Evolutionary conservation across 2,329 filamentous ascomycete species (phyloP), one percentile per base, ranked within the genome.

Genomic region (Aspergillus vadensis): DNA sequence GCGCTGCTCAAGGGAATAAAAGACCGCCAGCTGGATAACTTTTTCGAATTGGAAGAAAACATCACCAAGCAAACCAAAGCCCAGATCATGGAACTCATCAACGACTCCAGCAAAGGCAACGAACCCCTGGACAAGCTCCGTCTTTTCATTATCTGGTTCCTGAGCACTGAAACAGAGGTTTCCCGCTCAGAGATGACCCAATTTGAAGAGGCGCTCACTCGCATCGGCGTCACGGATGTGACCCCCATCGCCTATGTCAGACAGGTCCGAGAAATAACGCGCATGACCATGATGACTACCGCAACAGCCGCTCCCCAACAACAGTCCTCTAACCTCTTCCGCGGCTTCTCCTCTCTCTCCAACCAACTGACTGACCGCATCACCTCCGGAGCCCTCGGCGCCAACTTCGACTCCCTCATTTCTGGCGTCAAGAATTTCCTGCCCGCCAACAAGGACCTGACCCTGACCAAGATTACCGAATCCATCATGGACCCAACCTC

Each of bases 401-500:
- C 88, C 60, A 98, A 98, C 74, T 91, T 99, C 71, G 95, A 98
- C 76, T 94, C 90, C 30, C 86, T 99, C 47, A 93, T 98, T 63
- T 94, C 92, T 5, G 94, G 94, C 47, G 94, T 99, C 72, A 99
- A 98, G 80, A 98, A 97, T 78, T 96, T 99, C 78, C 81, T 99
- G n/a, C 95, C 96, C 0, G 91, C 88, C 14, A 96, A 99, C 79
- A 92, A 93, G 69, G 96, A 99, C 73, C 85, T 98, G 9, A 98
- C 95, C 0, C 86, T 99, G 56, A 99, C 96, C 59, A 98, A 98
- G 79, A 97, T 99, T 72, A 94, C 95, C 43, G 95, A 99, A 76
- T 96, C 92, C 1, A 89, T 99, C 70, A 99, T 99, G 94, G 95
- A 99, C 72, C 95, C 95, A 0, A 85, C 91, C 49, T 87, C 92